phyloP scores from a whole-genome alignment of 1,139 yeast species.

The Yamadazyma triangularis region DNA sequence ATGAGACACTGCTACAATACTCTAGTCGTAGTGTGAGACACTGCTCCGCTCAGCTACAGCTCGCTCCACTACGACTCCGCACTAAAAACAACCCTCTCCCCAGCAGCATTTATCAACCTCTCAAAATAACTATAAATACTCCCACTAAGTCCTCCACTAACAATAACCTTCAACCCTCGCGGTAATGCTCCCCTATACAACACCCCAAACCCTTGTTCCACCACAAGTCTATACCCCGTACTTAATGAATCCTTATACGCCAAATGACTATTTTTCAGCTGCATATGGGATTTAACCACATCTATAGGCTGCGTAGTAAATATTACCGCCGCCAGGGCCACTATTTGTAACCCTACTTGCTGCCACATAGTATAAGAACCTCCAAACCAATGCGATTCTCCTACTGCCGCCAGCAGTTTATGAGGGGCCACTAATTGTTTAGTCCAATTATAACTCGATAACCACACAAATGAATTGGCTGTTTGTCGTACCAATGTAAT shows the following conservation, averaged over 20 bases:
- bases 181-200: slow-evolving; percentile 83
- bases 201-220: slow-evolving; percentile 59
- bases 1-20: too few relatives aligned
- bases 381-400: slow-evolving; percentile 47
- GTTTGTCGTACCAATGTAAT: slow-evolving; percentile 80
- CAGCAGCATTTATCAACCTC: slow-evolving; percentile 42
- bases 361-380: slow-evolving; percentile 36
- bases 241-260: slow-evolving; percentile 65
- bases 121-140: slow-evolving; percentile 63
- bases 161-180: slow-evolving; percentile 69
- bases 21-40: too few relatives aligned
- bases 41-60: too few relatives aligned
- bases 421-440: slow-evolving; percentile 66
- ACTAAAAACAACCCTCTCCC: slow-evolving; percentile 49
- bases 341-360: slow-evolving; percentile 50
- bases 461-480: slow-evolving; percentile 75
- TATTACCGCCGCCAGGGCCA: slow-evolving; percentile 64
- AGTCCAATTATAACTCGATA: slow-evolving; percentile 74
- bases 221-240: slow-evolving; percentile 68
- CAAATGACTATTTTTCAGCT: slow-evolving; percentile 62
- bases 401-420: too few relatives aligned
- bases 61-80: slow-evolving; percentile 10
- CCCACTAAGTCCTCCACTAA: slow-evolving; percentile 77
- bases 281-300: slow-evolving; percentile 85
- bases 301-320: slow-evolving; percentile 87